These are phyloP conservation scores for Microsporum ferrugineum DNA, from an alignment of 2,329 filamentous ascomycete genomes.

Conservation along the genomic window DNA sequence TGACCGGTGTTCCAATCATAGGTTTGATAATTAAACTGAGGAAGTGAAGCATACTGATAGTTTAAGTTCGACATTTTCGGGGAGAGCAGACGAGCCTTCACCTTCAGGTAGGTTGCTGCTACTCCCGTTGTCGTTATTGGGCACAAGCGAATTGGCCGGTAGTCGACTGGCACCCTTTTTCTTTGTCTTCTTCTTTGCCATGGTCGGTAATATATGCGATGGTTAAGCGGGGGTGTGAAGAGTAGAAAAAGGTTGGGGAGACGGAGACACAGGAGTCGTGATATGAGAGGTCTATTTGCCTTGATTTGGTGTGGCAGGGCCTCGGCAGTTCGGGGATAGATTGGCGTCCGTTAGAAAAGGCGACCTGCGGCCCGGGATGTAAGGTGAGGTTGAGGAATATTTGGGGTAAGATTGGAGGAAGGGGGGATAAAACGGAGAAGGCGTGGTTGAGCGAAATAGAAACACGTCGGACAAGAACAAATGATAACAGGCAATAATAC, in stretches of 20 bases:
- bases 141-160: slow-evolving; percentile 18
- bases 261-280: slow-evolving; percentile 5
- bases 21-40: slow-evolving; percentile 33
- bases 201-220: slow-evolving; percentile 13
- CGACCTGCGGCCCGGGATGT: neutral
- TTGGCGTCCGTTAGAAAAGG: neutral
- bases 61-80: slow-evolving; percentile 26
- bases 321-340: slow-evolving; percentile 9
- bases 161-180: slow-evolving; percentile 28
- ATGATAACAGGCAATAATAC: slow-evolving; percentile 1
- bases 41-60: slow-evolving; percentile 35
- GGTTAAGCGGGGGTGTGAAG: neutral
- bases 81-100: slow-evolving; percentile 22
- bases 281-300: slow-evolving; percentile 12
- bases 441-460: neutral
- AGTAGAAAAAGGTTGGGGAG: slow-evolving; percentile 7
- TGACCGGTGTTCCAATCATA: slow-evolving; percentile 30
- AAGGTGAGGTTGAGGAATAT: neutral
- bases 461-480: neutral
- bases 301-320: slow-evolving; percentile 10
- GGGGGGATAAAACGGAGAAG: neutral
- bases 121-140: slow-evolving; percentile 16
- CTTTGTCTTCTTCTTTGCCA: slow-evolving; percentile 27
- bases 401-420: slow-evolving; percentile 1
- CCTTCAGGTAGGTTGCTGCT: slow-evolving; percentile 20